Evolutionary conservation across 2,329 filamentous ascomycete species (phyloP).

Genomic region (Lojkania enalia): DNA sequence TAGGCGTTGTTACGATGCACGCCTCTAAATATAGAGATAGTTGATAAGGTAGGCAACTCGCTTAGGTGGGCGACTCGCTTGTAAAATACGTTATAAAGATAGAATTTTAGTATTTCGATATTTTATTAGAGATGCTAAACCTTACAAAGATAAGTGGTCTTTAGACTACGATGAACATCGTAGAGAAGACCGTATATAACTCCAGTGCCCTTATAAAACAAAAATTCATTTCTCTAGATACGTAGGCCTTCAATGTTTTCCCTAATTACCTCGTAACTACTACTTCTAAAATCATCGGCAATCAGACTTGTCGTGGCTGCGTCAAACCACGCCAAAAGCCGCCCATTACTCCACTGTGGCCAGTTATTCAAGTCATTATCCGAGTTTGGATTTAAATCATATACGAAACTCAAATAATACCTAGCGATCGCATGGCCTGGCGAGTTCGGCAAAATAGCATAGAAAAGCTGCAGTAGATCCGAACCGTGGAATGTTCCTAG

Average conservation of each 20-base stretch:
- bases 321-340: slow-evolving; percentile 57
- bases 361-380: slow-evolving; percentile 52
- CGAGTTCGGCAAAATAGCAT: slow-evolving; percentile 64
- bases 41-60: too few relatives aligned
- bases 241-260: slow-evolving; percentile 25
- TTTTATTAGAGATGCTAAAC: too few relatives aligned
- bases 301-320: slow-evolving; percentile 44
- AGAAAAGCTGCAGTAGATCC: slow-evolving; percentile 71
- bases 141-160: too few relatives aligned
- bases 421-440: slow-evolving; percentile 63
- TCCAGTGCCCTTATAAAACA: too few relatives aligned
- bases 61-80: too few relatives aligned
- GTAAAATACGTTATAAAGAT: too few relatives aligned
- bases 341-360: slow-evolving; percentile 57
- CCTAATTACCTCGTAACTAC: slow-evolving; percentile 49
- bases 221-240: too few relatives aligned
- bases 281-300: slow-evolving; percentile 54
- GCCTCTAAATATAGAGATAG: too few relatives aligned
- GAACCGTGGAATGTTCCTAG: slow-evolving; percentile 76
- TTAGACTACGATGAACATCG: too few relatives aligned
- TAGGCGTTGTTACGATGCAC: too few relatives aligned
- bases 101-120: too few relatives aligned
- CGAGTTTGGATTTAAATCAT: slow-evolving; percentile 70
- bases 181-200: too few relatives aligned
- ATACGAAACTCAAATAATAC: slow-evolving; percentile 74